Conservation (phyloP, 1,284 basidiomycete genomes). For the Leccinum griseonigrum region DNA sequence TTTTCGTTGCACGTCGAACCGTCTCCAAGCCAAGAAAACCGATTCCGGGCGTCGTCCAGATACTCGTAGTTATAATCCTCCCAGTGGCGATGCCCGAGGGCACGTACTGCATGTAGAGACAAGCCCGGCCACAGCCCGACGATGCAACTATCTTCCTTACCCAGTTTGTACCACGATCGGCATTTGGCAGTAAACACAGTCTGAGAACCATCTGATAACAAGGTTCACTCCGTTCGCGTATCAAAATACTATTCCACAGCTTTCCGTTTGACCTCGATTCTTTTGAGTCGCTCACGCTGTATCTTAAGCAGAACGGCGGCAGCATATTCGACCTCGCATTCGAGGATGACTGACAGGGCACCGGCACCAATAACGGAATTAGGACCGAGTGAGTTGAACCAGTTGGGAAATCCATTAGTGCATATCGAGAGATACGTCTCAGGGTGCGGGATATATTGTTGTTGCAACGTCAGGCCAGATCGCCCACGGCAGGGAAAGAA, state of each 20-base stretch:
- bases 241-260: slow-evolving; percentile 38
- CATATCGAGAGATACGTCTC: slow-evolving; percentile 53
- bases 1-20: slow-evolving; percentile 50
- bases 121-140: slow-evolving; percentile 63
- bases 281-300: slow-evolving; percentile 57
- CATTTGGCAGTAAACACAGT: slow-evolving; percentile 61
- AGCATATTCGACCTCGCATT: slow-evolving; percentile 55
- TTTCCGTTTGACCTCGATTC: slow-evolving; percentile 52
- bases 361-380: slow-evolving; percentile 36
- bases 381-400: slow-evolving; percentile 55
- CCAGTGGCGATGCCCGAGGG: slow-evolving; percentile 57
- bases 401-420: slow-evolving; percentile 61
- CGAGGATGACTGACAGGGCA: slow-evolving; percentile 48
- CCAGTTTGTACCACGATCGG: slow-evolving; percentile 65
- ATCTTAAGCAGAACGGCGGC: slow-evolving; percentile 53
- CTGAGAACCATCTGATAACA: slow-evolving; percentile 27
- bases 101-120: slow-evolving; percentile 48
- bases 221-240: too few species aligned
- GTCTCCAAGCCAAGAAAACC: slow-evolving; percentile 60
- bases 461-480: slow-evolving; percentile 44
- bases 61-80: slow-evolving; percentile 61
- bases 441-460: slow-evolving; percentile 53
- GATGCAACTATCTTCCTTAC: slow-evolving; percentile 55
- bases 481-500: slow-evolving; percentile 54
- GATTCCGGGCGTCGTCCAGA: slow-evolving; percentile 42